Evolutionary conservation across 2,329 filamentous ascomycete genomes (phyloP), one percentile per base, ranked within the genome.

Genomic region (Colletotrichum spaethianum): DNA sequence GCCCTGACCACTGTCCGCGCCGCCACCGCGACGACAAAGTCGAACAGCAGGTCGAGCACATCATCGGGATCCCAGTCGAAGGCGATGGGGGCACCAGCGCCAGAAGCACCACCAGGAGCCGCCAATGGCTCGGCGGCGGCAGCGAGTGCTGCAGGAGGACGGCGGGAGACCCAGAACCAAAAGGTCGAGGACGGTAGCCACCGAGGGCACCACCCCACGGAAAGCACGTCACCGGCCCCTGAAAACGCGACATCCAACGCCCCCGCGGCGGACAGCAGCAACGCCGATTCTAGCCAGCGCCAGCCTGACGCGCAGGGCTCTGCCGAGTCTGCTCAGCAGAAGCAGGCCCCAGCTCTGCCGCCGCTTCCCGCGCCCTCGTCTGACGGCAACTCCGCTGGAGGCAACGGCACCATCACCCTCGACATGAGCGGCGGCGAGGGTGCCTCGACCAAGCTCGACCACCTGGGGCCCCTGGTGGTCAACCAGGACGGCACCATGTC

Each of bases 391-490:
- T 66, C 53, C 44, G 62, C 53, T 50, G 57, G 38, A 20, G 67
- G 44, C 42, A 63, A 72, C 26, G 42, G 40, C 52, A 53, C 75
- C 55, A 71, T 77, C 33, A 78, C 75, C n/a, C 78, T 82, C 36
- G 80, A 82, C 74, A 77, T 83, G 72, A 78, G 78, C 59, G 77
- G 77, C 53, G 70, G 70, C 57, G 70, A 57, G 68, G 53, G 75
- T 70, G 42, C 82, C 18, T 79, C 79, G 1, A 85, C 93, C 53
- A 89, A 87, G 61, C 87, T 95, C 11, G 92, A 94, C 77, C 87
- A 90, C 73, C 83, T 95, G 31, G 93, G 93, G 0, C 93, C 93
- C 1, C 85, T 95, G 76, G 92, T 95, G 1, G 90, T 95, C 66
- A 93, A 94, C 79, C 84, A 86, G 73, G 92, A 95, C 80, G 93